phyloP scores from a whole-genome alignment of 257 asterid genomes.

The Fraxinus quadrangulata region DNA sequence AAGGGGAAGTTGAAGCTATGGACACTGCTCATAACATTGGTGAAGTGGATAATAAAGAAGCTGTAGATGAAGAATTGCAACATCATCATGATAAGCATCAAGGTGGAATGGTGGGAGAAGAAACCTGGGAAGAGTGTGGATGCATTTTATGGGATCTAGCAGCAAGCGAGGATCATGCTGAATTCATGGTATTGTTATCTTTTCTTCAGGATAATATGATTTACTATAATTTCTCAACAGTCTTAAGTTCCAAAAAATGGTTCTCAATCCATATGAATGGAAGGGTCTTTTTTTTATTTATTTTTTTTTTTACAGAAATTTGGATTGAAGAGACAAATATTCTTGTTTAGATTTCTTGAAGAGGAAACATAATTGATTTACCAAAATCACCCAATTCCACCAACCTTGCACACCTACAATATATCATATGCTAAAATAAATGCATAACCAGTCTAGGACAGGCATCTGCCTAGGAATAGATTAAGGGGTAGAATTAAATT shows the following conservation, averaged over 20 bases:
- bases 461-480: neutral
- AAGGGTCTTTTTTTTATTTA: neutral
- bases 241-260: neutral
- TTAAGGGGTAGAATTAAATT: conserved; percentile 1
- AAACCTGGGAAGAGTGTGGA: conserved; percentile 88
- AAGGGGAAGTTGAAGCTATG: conserved; percentile 48
- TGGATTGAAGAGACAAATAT: conserved; percentile 10
- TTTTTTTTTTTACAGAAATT: neutral
- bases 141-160: conserved; percentile 98
- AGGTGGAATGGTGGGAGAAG: conserved; percentile 41
- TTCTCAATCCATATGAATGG: neutral
- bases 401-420: neutral
- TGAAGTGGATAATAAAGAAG: conserved; percentile 30
- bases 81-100: conserved; percentile 24
- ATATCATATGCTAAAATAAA: neutral
- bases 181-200: conserved; percentile 60
- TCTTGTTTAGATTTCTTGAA: neutral
- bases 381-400: neutral
- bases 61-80: conserved; percentile 28
- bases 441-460: neutral
- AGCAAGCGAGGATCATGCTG: conserved; percentile 82
- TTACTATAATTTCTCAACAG: neutral
- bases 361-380: neutral
- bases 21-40: conserved; percentile 38
- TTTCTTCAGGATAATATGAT: conserved; percentile 9